Base-by-base conservation (phyloP, 2,329 filamentous ascomycete species). In the Alternaria arborescens region DNA sequence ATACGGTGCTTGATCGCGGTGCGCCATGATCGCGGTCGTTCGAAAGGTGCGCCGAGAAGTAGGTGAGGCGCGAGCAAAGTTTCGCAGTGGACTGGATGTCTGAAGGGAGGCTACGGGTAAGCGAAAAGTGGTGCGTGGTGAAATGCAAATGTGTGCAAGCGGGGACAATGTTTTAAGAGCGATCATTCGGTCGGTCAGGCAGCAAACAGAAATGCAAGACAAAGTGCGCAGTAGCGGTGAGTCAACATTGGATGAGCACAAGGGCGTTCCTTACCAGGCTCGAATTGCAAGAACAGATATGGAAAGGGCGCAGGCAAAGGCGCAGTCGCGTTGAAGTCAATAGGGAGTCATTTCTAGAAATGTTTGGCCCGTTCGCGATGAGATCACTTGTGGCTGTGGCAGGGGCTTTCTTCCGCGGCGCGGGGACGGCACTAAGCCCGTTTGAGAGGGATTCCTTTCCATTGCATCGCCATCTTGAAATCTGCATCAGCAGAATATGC, bases 1-100 rank as follows among this genome's bases (percentile, higher is more conserved):
- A 75, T 88, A 91, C 2, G 91, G 92, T 24, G 85, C 82, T 60
- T 80, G 79, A 58, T 82, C 74, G 36, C 78, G 78, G 59, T 82
- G 78, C 64, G 84, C 85, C 87, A 89, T 89, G 68, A 40, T 63
- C 30, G 69, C 60, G 16, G 47, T 65, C 42, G 67, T 67, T 54
- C 46, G 65, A 44, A 53, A 32, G 26, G 54, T 52, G 34, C 52
- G 55, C 32, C 7, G 12, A 24, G 50, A 34, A 20, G 16, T 43
- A 26, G 40, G 24, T 32, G 20, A 34, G 16, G 18, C 32, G 8
- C 53, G 44, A 41, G 30, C 16, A 14, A 18, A 2, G 18, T n/a
- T 11, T 26, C 34, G 34, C 26, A 41, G 3, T 16, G 18, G 5
- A 32, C 26, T 30, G 20, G 55, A 30, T 64, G 62, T 53, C 68